Evolutionary conservation across 495 filamentous ascomycete species (phyloP), one percentile per base, ranked within the genome.

Genomic region (Hypoxylon subgilvum): DNA sequence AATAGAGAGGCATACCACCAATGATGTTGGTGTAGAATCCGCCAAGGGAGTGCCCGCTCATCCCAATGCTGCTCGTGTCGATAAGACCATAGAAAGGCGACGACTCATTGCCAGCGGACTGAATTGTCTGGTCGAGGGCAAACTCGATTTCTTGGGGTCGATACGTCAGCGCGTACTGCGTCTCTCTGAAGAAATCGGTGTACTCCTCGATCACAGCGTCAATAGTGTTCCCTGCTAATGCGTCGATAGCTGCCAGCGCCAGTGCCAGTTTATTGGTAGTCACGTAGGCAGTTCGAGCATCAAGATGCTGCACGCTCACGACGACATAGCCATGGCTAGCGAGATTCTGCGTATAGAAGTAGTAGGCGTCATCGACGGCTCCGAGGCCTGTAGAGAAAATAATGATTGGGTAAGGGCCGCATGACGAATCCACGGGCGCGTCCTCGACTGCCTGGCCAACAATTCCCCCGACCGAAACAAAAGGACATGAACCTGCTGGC

Each of bases 81-180:
- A 42, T 42, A 4, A 42, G 22, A n/a, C 17, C 17, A 16, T 42
- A 27, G 2, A 23, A 42, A 4, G 39, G 39, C n/a, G 39, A 42
- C 21, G 39, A 42, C 21, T 16, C 8, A n/a, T 42, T 42, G 3
- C 12, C 27, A 6, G 39, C 16, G 4, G 39, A 42, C 16, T 16
- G 21, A 16, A 42, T 16, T 28, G 22, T 21, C 9, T 42, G 39
- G 22, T 27, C 22, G 39, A 42, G 21, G n/a, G 22, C 39, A 42
- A 42, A 42, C 6, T 42, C 22, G 39, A 42, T 53, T 36, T 52
- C 49, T 10, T 52, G 49, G 12, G 49, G 7, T 14, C 49, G 49
- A 34, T 52, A 52, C 10, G 49, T 52, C 23, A 52, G 40, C 14
- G 36, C 49, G 36, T n/a, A 52, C 16, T 52, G 49, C 49, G 49